Evolutionary conservation across 176 grass and related monocot genomes (phyloP), one percentile per base, ranked within the genome.

Genomic region (Cenchrus fungigraminus): DNA sequence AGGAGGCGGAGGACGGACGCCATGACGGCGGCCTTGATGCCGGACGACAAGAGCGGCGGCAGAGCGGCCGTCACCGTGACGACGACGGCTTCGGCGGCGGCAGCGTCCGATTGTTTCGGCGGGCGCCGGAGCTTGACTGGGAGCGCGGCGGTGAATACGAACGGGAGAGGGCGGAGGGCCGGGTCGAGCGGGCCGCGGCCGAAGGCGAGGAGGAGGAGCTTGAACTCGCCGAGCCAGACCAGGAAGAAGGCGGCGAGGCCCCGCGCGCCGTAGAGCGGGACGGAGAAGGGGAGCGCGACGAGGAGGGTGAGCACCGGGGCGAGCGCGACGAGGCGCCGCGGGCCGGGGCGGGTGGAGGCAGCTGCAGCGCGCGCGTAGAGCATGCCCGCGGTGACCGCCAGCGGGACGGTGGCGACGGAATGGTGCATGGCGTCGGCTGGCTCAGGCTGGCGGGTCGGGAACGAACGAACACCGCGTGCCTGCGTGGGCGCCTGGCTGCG

Each of bases 201-300:
- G 44, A 25, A 47, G 44, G 68, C 68, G 1, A 71, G 68, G 44
- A 71, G 68, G 10, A 71, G 44, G 1, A 71, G 68, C 68, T 71
- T 71, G 68, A 71, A 71, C 44, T 25, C 68, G 68, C 68, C 20
- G 44, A 71, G 68, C 68, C 68, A 71, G 20, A 49, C 68, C 0
- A 49, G 20, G 68, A 71, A 71, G 68, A 71, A 71, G 43, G 68
- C 68, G 5, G 10, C 3, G 20, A 71, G 19, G n/a, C 68, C 20
- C 20, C 69, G 44, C 5, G 6, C 20, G 44, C 19, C 0, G 20
- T 7, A 6, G 20, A 71, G 20, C 10, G 11, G 44, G 69, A 25
- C 0, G 43, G 12, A n/a, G 43, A 47, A 25, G 1, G 69, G 69
- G 44, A 71, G 44, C 2, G 12, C 12, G 69, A 49, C 2, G 44